Evolutionary conservation across 78 protist species (phyloP), one percentile per base, ranked within the genome.

Genomic region (Dictyostelium intermedium): DNA sequence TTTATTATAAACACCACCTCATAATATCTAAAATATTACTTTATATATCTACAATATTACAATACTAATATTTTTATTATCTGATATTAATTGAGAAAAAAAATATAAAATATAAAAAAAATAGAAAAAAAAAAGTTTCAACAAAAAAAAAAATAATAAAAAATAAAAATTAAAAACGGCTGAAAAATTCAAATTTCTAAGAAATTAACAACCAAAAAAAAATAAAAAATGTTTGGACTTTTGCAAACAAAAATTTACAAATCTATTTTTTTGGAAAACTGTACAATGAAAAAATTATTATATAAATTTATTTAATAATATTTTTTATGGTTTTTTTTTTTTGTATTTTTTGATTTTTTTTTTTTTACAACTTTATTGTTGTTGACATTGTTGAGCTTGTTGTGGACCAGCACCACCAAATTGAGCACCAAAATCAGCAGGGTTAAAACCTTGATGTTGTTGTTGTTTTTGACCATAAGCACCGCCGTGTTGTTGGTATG

Each of bases 361-460:
- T 35, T 23, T 66, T 66, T 63, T 20, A n/a, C n/a, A n/a, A n/a
- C n/a, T 72, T 79, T 87, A 87, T 87, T 87, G 93, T 87, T 87
- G 93, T 87, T 87, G 93, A 87, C 93, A 87, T 25, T 87, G 66
- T 61, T 77, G 74, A 11, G 84, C 63, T 23, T 87, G 43, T 11
- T 87, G 43, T 56, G 77, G 56, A 27, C 83, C 70, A 27, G 10
- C 66, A 66, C 63, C 69, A 23, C 70, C 53, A 60, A 30, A 45
- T 20, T 50, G 43, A 63, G 63, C 84, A 25, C 83, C 70, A 63
- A 11, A 39, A 43, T 60, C 66, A 20, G 32, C 53, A 39, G 50
- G 45, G 63, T 39, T 37, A 13, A 41, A 30, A 30, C 73, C 80
- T 27, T 50, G 25, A 14, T 47, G 63, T 16, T 61, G 41, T 32